phyloP scores from a whole-genome alignment of 768 basidiomycete species.

The Mycena alexandri region DNA sequence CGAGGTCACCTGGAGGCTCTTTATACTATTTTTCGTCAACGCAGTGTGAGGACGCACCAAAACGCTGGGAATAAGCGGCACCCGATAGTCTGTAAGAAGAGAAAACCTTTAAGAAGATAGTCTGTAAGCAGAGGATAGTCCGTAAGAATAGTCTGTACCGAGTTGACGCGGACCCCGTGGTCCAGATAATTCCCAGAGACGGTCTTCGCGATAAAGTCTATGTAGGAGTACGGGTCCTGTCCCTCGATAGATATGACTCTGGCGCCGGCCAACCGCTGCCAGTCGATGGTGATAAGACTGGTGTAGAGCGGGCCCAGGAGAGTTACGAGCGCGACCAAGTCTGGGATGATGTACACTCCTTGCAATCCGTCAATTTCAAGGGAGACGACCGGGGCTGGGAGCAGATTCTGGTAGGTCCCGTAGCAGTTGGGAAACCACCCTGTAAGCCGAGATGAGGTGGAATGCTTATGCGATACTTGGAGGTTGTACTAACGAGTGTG shows the following conservation, averaged over 20 bases:
- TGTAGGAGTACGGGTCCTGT: constrained; percentile 64
- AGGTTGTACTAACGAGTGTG: constrained; percentile 61
- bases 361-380: constrained; percentile 62
- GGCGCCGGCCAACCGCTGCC: constrained; percentile 72
- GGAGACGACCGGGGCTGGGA: constrained; percentile 68
- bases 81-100: constrained; percentile 66
- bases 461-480: not conserved
- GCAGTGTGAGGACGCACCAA: constrained; percentile 49
- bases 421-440: constrained; percentile 73
- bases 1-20: constrained; percentile 53
- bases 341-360: constrained; percentile 66
- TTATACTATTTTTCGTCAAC: not conserved
- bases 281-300: constrained; percentile 65
- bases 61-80: constrained; percentile 65
- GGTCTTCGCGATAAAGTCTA: constrained; percentile 67
- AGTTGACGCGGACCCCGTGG: constrained; percentile 73
- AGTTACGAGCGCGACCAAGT: constrained; percentile 63
- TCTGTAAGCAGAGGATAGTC: constrained; percentile 71
- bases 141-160: too few species aligned
- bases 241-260: constrained; percentile 68
- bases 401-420: constrained; percentile 63
- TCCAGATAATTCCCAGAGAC: constrained; percentile 76
- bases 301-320: constrained; percentile 62
- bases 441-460: constrained; percentile 43
- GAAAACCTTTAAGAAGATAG: constrained; percentile 69